Evolutionary conservation across 768 basidiomycete species (phyloP), one percentile per base, ranked within the genome.

Genomic region (Boletus edulis): DNA sequence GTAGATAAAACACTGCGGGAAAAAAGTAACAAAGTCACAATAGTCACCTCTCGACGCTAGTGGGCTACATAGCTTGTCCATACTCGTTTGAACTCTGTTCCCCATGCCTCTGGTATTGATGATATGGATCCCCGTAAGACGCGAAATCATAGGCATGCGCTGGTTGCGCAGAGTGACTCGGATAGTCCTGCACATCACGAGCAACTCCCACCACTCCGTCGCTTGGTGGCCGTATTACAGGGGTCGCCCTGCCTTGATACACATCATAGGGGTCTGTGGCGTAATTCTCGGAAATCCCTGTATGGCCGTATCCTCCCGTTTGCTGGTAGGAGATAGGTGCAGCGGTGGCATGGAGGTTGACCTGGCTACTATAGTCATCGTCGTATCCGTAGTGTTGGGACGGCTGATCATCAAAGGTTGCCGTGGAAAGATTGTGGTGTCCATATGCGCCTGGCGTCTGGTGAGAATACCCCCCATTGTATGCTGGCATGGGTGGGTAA

Each of bases 401-500:
- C 18, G 83, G 78, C 57, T 85, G 84, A 45, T 81, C 77, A 5
- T 72, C 75, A 46, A 89, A 75, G 38, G 81, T 78, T 45, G 78
- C 70, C 40, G 80, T 70, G 12, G 88, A 89, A 27, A 76, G 74
- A 61, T 85, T 84, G 73, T 81, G 86, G 41, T 79, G 81, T 40
- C 77, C 68, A 55, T 80, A 79, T 15, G 76, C 70, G 49, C 75
- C 77, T n/a, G 77, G 70, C 17, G 74, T 63, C 62, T 85, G 84
- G 31, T 83, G 76, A 45, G 82, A 78, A 64, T 86, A 85, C n/a
- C 83, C 82, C 46, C 67, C 65, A 55, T 81, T 84, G 73, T 88
- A 90, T 14, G 83, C 79, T 31, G 89, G 89, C 88, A 92, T 91
- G 2, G 87, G 81, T 7, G 87, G 80, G 59, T 78, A 87, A 52